Percentiles rank a stretch among this genome's conserved stretches.
These are phyloP conservation scores for Chaetomium sp. DNA, from an alignment of 2,329 filamentous ascomycete species.

Conservation along the genomic window DNA sequence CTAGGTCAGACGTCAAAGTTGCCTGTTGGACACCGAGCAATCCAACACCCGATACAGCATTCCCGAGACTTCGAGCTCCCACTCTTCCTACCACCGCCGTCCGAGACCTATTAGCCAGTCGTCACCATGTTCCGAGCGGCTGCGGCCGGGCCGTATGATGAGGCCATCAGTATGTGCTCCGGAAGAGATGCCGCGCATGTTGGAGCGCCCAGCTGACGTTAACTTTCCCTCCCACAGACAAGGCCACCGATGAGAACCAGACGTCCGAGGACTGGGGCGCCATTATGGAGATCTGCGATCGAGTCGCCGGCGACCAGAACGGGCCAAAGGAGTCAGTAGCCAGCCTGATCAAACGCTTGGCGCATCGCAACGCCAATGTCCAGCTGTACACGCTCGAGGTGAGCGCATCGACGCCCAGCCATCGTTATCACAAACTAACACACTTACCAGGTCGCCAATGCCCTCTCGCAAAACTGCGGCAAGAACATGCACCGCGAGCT, in stretches of 20 bases:
- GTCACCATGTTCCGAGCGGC: constrained; percentile 60
- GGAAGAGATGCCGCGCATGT: constrained; percentile 5
- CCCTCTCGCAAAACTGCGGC: constrained; percentile 89
- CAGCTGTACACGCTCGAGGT: constrained; percentile 93
- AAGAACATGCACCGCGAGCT: constrained; percentile 85
- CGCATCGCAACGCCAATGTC: constrained; percentile 93
- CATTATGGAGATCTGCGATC: constrained; percentile 66
- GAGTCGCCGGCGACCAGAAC: constrained; percentile 56
- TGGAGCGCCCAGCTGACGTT: constrained; percentile 28
- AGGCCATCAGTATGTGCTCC: constrained; percentile 56
- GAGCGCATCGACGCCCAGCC: constrained; percentile 32
- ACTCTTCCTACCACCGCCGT: background rate
- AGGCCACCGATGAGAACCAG: constrained; percentile 96
- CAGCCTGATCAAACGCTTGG: constrained; percentile 86
- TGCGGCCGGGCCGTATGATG: constrained; percentile 60
- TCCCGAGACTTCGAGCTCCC: constrained; percentile 2
- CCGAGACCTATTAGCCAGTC: constrained; percentile 11
- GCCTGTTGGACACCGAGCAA: background rate
- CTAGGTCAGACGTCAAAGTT: constrained; percentile 5
- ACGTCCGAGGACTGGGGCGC: constrained; percentile 75
- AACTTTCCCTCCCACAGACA: constrained; percentile 46
- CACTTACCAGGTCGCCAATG: constrained; percentile 72
- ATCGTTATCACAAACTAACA: background rate
- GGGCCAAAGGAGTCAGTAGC: constrained; percentile 82
- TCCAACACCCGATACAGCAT: background rate